Conservation (phyloP, 2,329 filamentous ascomycete genomes). For the Trichoderma arundinaceum region DNA sequence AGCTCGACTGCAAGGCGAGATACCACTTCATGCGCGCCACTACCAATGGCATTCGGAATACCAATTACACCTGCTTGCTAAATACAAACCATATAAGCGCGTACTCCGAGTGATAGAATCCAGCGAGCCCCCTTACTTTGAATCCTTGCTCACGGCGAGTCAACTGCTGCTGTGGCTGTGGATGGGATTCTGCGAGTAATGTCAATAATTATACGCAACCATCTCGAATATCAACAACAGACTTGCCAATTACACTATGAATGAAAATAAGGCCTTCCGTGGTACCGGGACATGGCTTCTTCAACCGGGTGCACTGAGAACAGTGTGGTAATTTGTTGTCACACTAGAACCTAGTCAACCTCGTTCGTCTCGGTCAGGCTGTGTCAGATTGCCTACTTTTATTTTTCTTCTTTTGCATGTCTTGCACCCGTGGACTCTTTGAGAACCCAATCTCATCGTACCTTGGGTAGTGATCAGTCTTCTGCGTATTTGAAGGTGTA, state of each 20-base stretch:
- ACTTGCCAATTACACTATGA: slow-evolving; percentile 12
- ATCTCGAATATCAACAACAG: neutral
- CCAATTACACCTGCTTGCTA: neutral
- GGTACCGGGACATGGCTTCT: slow-evolving; percentile 19
- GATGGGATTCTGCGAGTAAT: neutral
- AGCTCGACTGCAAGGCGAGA: slow-evolving; percentile 24
- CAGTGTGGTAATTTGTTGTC: slow-evolving; percentile 25
- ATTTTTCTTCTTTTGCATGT: slow-evolving; percentile 18
- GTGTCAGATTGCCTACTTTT: neutral
- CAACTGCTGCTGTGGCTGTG: neutral
- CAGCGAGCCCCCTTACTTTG: neutral
- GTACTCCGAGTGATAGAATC: neutral
- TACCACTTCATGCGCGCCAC: neutral
- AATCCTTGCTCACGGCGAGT: neutral
- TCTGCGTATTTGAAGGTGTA: neutral
- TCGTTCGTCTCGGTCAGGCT: neutral
- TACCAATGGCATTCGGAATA: neutral
- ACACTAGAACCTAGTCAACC: slow-evolving; percentile 5
- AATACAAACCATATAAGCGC: neutral
- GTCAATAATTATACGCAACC: neutral
- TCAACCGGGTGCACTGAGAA: slow-evolving; percentile 15
- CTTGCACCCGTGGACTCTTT: slow-evolving; percentile 11
- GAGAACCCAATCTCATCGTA: slow-evolving; percentile 2
- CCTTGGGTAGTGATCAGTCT: neutral
- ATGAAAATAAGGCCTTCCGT: slow-evolving; percentile 26